Percentiles rank a stretch among this genome's conserved stretches.
These are phyloP conservation scores for Narthecium ossifragum DNA, from an alignment of 106 monocot species.

Conservation along the genomic window DNA sequence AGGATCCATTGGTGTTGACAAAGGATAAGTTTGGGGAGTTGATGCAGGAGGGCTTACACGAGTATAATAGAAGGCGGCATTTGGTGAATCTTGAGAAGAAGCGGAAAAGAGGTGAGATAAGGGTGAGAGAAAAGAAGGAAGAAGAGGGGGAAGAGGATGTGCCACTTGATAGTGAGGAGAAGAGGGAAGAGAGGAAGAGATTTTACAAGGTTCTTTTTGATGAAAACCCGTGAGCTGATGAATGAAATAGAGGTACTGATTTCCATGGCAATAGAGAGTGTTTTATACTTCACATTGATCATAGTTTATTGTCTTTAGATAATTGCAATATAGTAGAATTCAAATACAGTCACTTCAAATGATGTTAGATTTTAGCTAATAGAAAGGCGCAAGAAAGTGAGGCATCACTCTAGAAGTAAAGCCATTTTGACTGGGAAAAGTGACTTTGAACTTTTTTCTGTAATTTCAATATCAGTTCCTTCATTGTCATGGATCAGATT, in stretches of 20 bases:
- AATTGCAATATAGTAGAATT: too few species aligned
- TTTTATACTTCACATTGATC: not conserved
- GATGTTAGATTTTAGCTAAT: too few species aligned
- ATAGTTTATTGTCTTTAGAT: too few species aligned
- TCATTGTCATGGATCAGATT: too few species aligned
- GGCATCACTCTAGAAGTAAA: too few species aligned
- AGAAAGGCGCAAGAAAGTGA: too few species aligned
- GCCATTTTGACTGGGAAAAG: too few species aligned
- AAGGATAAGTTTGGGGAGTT: conserved; percentile 89
- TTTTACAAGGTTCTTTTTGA: conserved; percentile 84
- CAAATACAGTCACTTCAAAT: too few species aligned
- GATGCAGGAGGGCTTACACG: conserved; percentile 95
- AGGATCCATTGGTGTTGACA: conserved; percentile 79
- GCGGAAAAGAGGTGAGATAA: conserved; percentile 77
- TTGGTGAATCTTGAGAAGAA: conserved; percentile 74
- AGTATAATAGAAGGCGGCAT: conserved; percentile 75
- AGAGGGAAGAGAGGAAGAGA: conserved; percentile 72
- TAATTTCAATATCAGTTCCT: too few species aligned
- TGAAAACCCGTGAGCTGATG: conserved; percentile 37
- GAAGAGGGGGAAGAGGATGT: conserved; percentile 30
- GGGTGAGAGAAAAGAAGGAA: conserved; percentile 16
- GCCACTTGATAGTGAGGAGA: conserved; percentile 20
- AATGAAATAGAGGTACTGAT: conserved; percentile 1
- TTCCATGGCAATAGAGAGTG: not conserved
- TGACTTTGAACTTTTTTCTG: too few species aligned